Evolutionary conservation across 1,284 basidiomycete genomes (phyloP).

Genomic region (Ceratobasidium sp.): DNA sequence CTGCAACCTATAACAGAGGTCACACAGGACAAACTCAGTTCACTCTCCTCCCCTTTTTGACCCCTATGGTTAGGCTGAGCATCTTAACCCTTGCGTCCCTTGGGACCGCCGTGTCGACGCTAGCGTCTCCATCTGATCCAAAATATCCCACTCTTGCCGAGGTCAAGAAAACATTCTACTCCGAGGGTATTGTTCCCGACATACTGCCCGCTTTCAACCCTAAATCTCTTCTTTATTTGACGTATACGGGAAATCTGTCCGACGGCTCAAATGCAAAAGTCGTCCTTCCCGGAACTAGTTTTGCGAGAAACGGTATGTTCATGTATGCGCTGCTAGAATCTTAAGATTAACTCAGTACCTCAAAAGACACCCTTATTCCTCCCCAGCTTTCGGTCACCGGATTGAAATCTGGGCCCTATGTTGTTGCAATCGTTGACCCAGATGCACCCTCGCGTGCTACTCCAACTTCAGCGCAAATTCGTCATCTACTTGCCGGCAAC

Average conservation of each 20-base stretch:
- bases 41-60: not conserved
- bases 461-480: constrained; percentile 36
- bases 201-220: constrained; percentile 35
- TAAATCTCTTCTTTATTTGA: constrained; percentile 32
- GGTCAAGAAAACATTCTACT: constrained; percentile 31
- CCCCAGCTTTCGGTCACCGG: constrained; percentile 30
- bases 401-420: constrained; percentile 32
- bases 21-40: too few relatives aligned
- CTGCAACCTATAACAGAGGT: too few relatives aligned
- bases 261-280: constrained; percentile 34
- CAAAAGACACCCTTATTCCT: constrained; percentile 26
- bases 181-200: constrained; percentile 35
- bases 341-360: too few relatives aligned
- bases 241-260: constrained; percentile 39
- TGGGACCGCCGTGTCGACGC: not conserved
- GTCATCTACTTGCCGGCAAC: constrained; percentile 36
- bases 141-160: constrained; percentile 23
- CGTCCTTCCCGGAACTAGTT: constrained; percentile 32
- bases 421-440: constrained; percentile 42
- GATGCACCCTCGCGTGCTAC: constrained; percentile 41
- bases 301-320: constrained; percentile 25
- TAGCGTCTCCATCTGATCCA: not conserved
- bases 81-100: not conserved
- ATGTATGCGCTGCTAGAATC: too few relatives aligned
- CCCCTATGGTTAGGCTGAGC: not conserved